Evolutionary conservation across 2,329 filamentous ascomycete genomes (phyloP), one percentile per base, ranked within the genome.

Genomic region (Pseudogymnoascus sp.): DNA sequence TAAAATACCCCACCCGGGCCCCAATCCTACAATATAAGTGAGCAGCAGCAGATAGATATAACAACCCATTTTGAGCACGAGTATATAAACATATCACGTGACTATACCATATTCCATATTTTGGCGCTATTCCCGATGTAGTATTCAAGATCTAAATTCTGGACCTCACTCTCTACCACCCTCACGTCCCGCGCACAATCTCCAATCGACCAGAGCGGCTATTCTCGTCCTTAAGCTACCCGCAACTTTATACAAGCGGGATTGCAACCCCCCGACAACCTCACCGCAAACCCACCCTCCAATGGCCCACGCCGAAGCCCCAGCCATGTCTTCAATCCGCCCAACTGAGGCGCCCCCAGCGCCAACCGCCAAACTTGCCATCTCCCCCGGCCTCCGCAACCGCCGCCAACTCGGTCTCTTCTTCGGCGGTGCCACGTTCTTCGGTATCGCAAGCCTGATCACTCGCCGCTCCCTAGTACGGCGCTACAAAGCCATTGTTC

Each of bases 381-480:
- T 56, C 29, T 56, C 50, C 50, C 50, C 26, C n/a, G 10, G 50
- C 50, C 50, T 56, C 29, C 50, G 50, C 29, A 56, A 56, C 50
- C 63, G 65, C 56, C 82, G 82, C 62, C 88, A 92, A 74, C 75
- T 91, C 13, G 81, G 85, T 23, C 76, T 96, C 64, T 88, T 95
- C 75, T 79, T 88, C 69, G 86, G 87, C 65, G 93, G 93, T 44
- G 82, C 89, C 10, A 80, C 84, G 63, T 96, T 96, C 76, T 83
- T 96, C 67, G 78, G 84, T 21, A 80, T 92, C 66, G 90, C 91
- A 1, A 79, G 89, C 1, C 72, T 88, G 62, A 78, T 96, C 31
- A 89, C 90, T 1, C 83, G 88, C 31, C 86, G 93, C 60, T 82
- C 91, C 7, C 80, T 96, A 37, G 73, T 79, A 44, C 83, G 86